A percentile compares a stretch with the other conserved stretches of the same genome.
Conservation (phyloP, 2,329 filamentous ascomycete genomes). For the Nannizzia gypsea region DNA sequence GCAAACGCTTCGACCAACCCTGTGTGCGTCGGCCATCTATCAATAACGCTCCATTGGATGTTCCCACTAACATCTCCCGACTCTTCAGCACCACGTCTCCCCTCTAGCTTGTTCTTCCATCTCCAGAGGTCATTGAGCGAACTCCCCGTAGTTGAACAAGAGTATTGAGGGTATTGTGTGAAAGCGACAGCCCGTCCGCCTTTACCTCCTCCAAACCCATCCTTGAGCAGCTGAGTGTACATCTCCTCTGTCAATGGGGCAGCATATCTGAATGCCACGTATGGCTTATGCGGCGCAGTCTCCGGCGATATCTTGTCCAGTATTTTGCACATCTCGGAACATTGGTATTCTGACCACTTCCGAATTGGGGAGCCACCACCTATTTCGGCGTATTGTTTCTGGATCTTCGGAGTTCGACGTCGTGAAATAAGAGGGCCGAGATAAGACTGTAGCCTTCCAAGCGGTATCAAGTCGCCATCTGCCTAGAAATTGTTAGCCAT, state of each 20-base stretch:
- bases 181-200: constrained; percentile 94
- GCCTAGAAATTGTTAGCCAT: constrained; percentile 43
- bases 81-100: constrained; percentile 48
- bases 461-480: constrained; percentile 88
- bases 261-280: constrained; percentile 94
- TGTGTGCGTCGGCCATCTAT: constrained; percentile 87
- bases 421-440: constrained; percentile 76
- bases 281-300: constrained; percentile 92
- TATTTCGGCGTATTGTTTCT: constrained; percentile 89
- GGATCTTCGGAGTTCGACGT: constrained; percentile 86
- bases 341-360: constrained; percentile 96
- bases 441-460: constrained; percentile 82
- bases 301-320: constrained; percentile 82
- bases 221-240: constrained; percentile 68
- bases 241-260: constrained; percentile 87
- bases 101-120: constrained; percentile 76
- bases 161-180: constrained; percentile 97
- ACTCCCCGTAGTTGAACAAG: constrained; percentile 91
- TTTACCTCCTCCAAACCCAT: constrained; percentile 80
- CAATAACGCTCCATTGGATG: constrained; percentile 95
- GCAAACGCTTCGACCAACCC: constrained; percentile 88
- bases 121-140: constrained; percentile 97
- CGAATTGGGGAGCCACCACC: constrained; percentile 96
- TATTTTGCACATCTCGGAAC: constrained; percentile 90
- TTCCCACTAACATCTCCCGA: constrained; percentile 42